Evolutionary conservation across 108 stramenopile species (phyloP).

Genomic region (Nannochloropsis gaditana): DNA sequence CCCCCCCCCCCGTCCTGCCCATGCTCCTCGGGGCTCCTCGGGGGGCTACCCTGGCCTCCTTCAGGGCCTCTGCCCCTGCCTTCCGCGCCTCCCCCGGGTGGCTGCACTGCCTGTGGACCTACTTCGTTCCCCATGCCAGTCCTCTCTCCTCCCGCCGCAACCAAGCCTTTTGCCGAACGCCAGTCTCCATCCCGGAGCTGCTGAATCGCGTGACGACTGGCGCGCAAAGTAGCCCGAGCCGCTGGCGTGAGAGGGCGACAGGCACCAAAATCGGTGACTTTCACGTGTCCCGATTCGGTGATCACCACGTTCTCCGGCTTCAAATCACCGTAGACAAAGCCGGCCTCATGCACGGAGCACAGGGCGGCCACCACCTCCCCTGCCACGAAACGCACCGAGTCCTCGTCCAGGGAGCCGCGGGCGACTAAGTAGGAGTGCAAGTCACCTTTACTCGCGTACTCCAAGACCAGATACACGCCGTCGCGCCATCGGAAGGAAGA

Average conservation of each 20-base stretch:
- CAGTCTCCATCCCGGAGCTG: slow-evolving; percentile 83
- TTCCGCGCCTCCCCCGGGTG: not conserved
- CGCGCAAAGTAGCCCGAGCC: slow-evolving; percentile 56
- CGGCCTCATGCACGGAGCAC: slow-evolving; percentile 68
- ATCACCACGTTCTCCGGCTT: slow-evolving; percentile 94
- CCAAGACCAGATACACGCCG: slow-evolving; percentile 86
- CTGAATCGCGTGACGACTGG: slow-evolving; percentile 59
- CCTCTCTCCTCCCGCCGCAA: slow-evolving; percentile 28
- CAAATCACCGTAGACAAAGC: slow-evolving; percentile 64
- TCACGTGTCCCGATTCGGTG: slow-evolving; percentile 84
- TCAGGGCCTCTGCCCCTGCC: not conserved
- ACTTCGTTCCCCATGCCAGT: slow-evolving; percentile 16
- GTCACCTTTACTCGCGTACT: slow-evolving; percentile 87
- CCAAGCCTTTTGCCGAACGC: slow-evolving; percentile 48
- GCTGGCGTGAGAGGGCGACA: slow-evolving; percentile 70
- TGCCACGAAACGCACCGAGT: slow-evolving; percentile 70
- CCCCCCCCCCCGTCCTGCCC: not conserved
- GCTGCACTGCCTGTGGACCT: slow-evolving; percentile 6
- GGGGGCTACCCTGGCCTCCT: no score
- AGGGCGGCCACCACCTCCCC: slow-evolving; percentile 83
- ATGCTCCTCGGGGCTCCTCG: not conserved
- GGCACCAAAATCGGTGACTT: slow-evolving; percentile 93
- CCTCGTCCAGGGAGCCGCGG: slow-evolving; percentile 79
- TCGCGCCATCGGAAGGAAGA: slow-evolving; percentile 82
- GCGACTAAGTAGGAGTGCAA: slow-evolving; percentile 69